A percentile compares a stretch with the other conserved stretches of the same genome.
Conservation (phyloP, 192 early-diverging fungal genomes). For the Coemansia sp. region DNA sequence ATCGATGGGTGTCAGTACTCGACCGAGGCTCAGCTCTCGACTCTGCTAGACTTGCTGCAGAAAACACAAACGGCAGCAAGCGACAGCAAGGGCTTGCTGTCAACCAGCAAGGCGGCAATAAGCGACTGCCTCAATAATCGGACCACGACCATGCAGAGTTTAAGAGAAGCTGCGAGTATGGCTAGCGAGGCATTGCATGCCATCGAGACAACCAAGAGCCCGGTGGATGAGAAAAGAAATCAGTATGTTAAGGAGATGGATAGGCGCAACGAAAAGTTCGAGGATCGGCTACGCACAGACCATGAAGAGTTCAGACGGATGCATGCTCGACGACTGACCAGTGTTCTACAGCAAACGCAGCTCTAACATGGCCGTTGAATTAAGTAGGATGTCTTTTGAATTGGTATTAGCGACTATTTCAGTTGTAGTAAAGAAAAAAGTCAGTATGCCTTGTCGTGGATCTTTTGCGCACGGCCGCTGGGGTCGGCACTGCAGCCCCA, state of each 20-base stretch:
- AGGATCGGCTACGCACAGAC: constrained; percentile 14
- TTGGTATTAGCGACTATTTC: background rate
- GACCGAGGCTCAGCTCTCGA: background rate
- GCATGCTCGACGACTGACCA: constrained; percentile 28
- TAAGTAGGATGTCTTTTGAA: background rate
- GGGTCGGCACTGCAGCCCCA: constrained; percentile 99
- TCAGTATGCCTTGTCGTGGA: constrained; percentile 61
- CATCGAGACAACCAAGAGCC: background rate
- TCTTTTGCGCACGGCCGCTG: constrained; percentile 94
- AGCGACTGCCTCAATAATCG: background rate
- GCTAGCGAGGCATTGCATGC: background rate
- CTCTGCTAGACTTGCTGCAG: background rate
- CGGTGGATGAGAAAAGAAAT: background rate
- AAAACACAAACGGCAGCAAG: background rate
- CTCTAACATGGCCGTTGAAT: background rate
- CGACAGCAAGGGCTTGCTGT: background rate
- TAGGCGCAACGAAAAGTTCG: constrained; percentile 12
- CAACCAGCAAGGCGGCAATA: background rate
- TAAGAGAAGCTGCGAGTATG: background rate
- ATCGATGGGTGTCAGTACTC: constrained; percentile 11
- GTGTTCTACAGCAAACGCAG: constrained; percentile 6
- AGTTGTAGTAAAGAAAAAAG: background rate
- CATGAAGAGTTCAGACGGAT: constrained; percentile 26
- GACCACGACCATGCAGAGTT: background rate
- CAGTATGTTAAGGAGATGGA: constrained; percentile 9